Conservation (phyloP, 179 eudicot species). For the Sideroxylon spinosum region DNA sequence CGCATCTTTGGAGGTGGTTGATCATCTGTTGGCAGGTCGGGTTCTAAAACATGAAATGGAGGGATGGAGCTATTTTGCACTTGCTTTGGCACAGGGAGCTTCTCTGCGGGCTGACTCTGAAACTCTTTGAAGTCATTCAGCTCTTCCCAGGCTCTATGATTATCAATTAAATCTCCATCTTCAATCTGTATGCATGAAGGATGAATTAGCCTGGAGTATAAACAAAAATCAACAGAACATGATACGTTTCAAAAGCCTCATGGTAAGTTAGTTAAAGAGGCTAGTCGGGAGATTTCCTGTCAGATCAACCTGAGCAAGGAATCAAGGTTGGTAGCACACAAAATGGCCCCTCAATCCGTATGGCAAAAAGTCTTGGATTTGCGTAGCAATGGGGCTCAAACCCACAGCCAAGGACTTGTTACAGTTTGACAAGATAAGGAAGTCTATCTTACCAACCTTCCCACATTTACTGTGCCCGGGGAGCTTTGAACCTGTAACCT, state of each 20-base stretch:
- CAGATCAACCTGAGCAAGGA: too few species aligned
- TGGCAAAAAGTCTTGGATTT: too few species aligned
- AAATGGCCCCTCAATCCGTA: too few species aligned
- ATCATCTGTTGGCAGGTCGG: slow-evolving; percentile 27
- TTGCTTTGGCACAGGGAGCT: slow-evolving; percentile 17
- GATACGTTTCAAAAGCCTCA: slow-evolving; percentile 11
- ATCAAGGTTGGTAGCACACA: too few species aligned
- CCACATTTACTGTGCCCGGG: too few species aligned
- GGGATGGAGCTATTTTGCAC: slow-evolving; percentile 19
- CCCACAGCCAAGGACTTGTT: too few species aligned
- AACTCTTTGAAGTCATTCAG: slow-evolving; percentile 24
- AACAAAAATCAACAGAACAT: neutral
- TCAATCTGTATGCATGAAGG: slow-evolving; percentile 29
- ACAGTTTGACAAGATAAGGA: too few species aligned
- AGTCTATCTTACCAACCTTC: too few species aligned
- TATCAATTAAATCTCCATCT: slow-evolving; percentile 33
- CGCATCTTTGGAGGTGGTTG: slow-evolving; percentile 39
- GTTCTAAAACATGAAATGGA: slow-evolving; percentile 20
- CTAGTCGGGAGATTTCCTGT: too few species aligned
- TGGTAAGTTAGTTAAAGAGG: neutral
- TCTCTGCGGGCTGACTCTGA: slow-evolving; percentile 8
- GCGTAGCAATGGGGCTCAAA: too few species aligned
- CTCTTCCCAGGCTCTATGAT: slow-evolving; percentile 43
- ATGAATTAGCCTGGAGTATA: neutral
- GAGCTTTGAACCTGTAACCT: too few species aligned